phyloP scores from a whole-genome alignment of 164 flowering plant species.

The Nelumbo lutea region DNA sequence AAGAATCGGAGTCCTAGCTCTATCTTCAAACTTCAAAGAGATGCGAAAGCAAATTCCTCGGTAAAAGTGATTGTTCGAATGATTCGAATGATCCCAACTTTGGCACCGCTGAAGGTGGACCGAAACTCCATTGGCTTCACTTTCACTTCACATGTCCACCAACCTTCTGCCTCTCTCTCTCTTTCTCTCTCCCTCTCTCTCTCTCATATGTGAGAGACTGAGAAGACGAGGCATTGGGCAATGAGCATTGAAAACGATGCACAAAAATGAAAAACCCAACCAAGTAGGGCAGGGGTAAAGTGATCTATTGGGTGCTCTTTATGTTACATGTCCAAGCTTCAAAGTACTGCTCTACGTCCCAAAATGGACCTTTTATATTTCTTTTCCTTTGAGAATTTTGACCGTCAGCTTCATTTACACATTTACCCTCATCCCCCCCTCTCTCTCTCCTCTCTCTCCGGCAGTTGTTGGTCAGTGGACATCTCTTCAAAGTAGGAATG shows the following conservation, averaged over 20 bases:
- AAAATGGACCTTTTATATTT: neutral
- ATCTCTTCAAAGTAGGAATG: too few relatives aligned
- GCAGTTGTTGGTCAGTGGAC: neutral
- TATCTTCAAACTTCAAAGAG: neutral
- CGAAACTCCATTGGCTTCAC: conserved; percentile 4
- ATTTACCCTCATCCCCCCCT: neutral
- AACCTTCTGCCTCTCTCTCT: too few relatives aligned
- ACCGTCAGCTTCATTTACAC: neutral
- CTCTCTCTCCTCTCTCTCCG: neutral
- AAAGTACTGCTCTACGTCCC: conserved; percentile 4
- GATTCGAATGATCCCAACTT: conserved; percentile 6
- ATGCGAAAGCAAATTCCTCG: conserved; percentile 15
- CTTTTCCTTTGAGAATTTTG: neutral
- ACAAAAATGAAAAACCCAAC: neutral
- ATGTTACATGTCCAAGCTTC: neutral
- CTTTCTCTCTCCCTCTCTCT: too few relatives aligned
- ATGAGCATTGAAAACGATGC: conserved; percentile 7
- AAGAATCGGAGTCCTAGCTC: neutral
- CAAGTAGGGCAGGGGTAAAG: conserved; percentile 10
- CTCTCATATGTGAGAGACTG: too few relatives aligned
- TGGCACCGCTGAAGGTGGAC: conserved; percentile 10
- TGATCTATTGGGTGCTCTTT: conserved; percentile 14
- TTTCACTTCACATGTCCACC: conserved; percentile 9
- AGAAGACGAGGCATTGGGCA: neutral
- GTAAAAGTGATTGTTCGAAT: conserved; percentile 24